Base-by-base conservation (phyloP, 805 yeast genomes). In the Myxozyma melibiosi region DNA sequence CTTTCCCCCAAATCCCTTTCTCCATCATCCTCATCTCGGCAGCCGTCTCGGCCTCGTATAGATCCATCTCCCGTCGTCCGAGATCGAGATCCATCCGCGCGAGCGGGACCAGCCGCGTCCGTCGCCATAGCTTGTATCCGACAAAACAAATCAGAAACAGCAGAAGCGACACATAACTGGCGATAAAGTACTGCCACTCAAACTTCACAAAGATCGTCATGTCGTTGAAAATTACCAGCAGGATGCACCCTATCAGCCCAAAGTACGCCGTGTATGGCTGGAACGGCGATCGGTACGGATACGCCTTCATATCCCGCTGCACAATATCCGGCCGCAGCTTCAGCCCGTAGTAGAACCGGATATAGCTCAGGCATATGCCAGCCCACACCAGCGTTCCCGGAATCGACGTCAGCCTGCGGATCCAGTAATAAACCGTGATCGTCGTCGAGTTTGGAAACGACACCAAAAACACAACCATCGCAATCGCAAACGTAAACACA, bases 1-100 rank as follows among this genome's bases (percentile, higher is more conserved):
- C 45, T 6, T 24, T 34, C 4, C 45, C 40, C 61, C 54, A 51
- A 9, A 58, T 20, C 14, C 56, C 53, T 33, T 55, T 55, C 48
- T 58, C 63, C 39, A 43, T 46, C 54, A 37, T 42, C 5, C 56
- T 38, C 35, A 55, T 42, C 51, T 60, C 64, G 22, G 39, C 55
- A 8, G 49, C 56, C 2, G 64, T 60, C 44, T 60, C 64, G 33
- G 64, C 64, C 30, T 60, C 64, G 27, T 60, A 60, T n/a, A 90
- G 75, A 71, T 90, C 96, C 73, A 85, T 82, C 68, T 89, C 96
- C 49, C 94, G 78, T 65, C 96, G 76, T 1, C 96, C 96, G 0
- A 89, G 80, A 70, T 90, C 96, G 68, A 86, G 79, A 70, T 90
- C 96, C 58, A 89, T 69, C 44, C 87, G 85, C 64, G 86, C 91